Evolutionary conservation across 768 basidiomycete species (phyloP), one percentile per base, ranked within the genome.

Genomic region (Mycena albidolilacea): DNA sequence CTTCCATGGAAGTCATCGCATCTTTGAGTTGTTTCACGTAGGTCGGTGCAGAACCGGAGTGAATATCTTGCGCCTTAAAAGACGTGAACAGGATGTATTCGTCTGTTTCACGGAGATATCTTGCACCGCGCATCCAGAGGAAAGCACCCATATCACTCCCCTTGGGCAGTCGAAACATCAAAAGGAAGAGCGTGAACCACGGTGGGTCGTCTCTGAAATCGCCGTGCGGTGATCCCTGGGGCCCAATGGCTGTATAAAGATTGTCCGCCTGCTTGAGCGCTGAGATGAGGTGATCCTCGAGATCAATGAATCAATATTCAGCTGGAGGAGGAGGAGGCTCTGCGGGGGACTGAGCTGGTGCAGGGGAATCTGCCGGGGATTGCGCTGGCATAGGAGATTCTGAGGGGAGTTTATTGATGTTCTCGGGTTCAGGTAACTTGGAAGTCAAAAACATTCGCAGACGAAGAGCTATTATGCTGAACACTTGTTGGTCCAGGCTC

Each of bases 381-480:
- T 43, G 41, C 12, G 41, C 41, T 14, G 41, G 41, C 12, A 5
- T 14, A 43, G 41, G 41, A 14, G 12, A 35, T 58, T 23, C 8
- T 30, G 30, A 1, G 30, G 30, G 1, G 30, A 30, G 3, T 30
- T 30, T 30, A 30, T 30, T 30, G 30, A 30, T 2, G 2, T n/a
- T 30, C 9, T 14, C 44, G 19, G 37, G 17, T 39, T 59, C 23
- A 35, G 44, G 48, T 19, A 67, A 21, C 11, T 5, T 59, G 35
- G 8, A 68, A 14, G 39, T 68, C 48, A 37, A 60, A 19, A 7
- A 54, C 41, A 8, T 64, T 66, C 0, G 70, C 70, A 3, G 70
- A 9, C 1, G 64, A 63, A 0, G 73, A 71, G 14, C 64, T 19
- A 35, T 77, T 77, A 1, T 30, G 5, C 46, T 77, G 76, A 17